Base-by-base conservation (phyloP, 2,329 filamentous ascomycete species). In the Alternaria longipes region DNA sequence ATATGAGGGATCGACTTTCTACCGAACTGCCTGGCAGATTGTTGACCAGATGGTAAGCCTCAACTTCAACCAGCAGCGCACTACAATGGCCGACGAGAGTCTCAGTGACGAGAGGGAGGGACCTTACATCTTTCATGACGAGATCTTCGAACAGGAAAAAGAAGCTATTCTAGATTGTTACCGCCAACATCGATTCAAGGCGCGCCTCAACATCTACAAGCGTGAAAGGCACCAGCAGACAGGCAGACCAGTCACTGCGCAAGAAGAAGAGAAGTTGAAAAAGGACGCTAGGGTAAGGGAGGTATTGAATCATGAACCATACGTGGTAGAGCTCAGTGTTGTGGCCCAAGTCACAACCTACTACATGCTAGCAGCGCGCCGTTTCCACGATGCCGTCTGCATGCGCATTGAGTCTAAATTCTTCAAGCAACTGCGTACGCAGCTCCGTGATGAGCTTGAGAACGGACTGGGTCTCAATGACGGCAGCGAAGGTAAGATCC, bases 341-440 rank as follows among this genome's bases (percentile, higher is more conserved):
- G 85, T 90, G 0, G 83, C 88, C 0, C 87, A 87, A 4, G 84
- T 91, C 45, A 82, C 89, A 0, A 89, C 86, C 0, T 93, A 93
- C 74, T 93, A 93, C 71, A 83, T 86, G 47, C 85, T 90, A 5
- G 90, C 91, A 0, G 85, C 87, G 0, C 79, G 83, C 34, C 85
- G 90, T 1, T 90, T 92, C 67, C 82, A 87, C 0, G 90, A 93
- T 28, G 72, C 73, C 0, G 69, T 85, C 5, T 78, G 71, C 26
- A 77, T 79, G 66, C 68, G 79, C 1, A 69, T 83, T 1, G 70
- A 79, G n/a, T 72, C 62, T 0, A 76, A 81, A 42, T 66, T 81
- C 34, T 77, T 76, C 63, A 70, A 71, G 32, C 56, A 63, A 16
- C 60, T 79, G 0, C 63, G 67, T 2, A 59, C 40, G 0, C 59